Base-by-base conservation (phyloP, 176 grass and related monocot genomes). In the Eragrostis curvula region DNA sequence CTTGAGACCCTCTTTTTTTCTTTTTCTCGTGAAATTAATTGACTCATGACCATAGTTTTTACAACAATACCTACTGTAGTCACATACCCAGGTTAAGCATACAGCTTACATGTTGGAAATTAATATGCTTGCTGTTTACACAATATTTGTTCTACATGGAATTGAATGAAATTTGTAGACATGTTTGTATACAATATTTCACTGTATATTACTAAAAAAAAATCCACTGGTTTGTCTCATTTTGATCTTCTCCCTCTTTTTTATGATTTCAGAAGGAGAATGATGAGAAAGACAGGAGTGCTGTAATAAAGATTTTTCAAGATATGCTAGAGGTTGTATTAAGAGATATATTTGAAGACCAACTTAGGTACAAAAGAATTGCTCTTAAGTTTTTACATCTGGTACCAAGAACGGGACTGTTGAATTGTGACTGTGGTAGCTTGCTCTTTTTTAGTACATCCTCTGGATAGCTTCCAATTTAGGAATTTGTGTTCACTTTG, bases 261-360 rank as follows among this genome's bases (percentile, higher is more conserved):
- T 46, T 57, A 64, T 80, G 40, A 70, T 66, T 73, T 57, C 79
- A 98, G 95, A 79, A 84, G 66, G 57, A 64, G 71, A 95, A 95
- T 55, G 85, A 89, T 52, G n/a, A 89, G 24, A 85, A 93, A 81
- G 90, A 98, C 23, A 90, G 67, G 29, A 75, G 25, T 13, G 27
- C 79, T 42, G 95, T 98, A 49, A 86, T 98, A 81, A 85, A 78
- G 81, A 86, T 94, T 83, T 95, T 98, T 79, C 95, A 95, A 98
- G 92, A 91, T 80, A 98, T 98, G 95, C 68, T 98, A 51, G 95
- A 98, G 87, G 88, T 98, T 70, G 88, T 95, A 81, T 95, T 88
- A 46, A 95, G 84, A 83, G 95, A 98, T 84, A 98, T 98, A 88
- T 89, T 98, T 93, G 92, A 93, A n/a, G 95, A 93, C 17, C 80